Base-by-base conservation (phyloP, 1,284 basidiomycete genomes). In the Ceratobasidium sp. region DNA sequence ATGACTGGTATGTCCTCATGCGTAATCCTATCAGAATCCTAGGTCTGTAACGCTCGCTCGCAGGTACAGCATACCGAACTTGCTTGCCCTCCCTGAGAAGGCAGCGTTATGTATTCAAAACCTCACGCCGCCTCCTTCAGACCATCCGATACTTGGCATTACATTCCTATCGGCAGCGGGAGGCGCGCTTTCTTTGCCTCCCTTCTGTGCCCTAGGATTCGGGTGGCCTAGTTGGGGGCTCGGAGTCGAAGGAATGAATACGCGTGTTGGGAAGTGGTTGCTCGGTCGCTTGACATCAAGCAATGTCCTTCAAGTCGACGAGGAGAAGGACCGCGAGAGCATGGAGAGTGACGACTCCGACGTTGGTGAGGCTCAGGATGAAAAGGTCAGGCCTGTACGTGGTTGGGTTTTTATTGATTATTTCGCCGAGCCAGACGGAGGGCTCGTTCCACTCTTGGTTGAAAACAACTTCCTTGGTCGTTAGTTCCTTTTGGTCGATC, bases 181-280 rank as follows among this genome's bases (percentile, higher is more conserved):
- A 21, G 63, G 63, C 13, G 23, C 63, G n/a, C 49, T 94, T 26
- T 91, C 93, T 0, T 82, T 91, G 26, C 93, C 93, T 11, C 87
- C 89, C 8, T 82, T 85, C 8, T 83, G 95, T 49, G 93, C 94
- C 16, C 87, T 87, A 76, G 95, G 94, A 0, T 88, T 94, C 76
- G 93, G 94, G 3, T 94, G 88, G 87, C 92, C 93, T 0, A 82
- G 83, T 26, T 84, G 85, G 81, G 88, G 89, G 6, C 78, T 95
- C 9, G 94, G 94, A 2, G 82, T 95, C 26, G 89, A 93, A 78
- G 94, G 95, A 2, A 89, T 95, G 54, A 96, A 97, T 78, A 84
- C 84, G n/a, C 84, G 90, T 26, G 80, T 94, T 0, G 88, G 86
- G 0, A 82, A 81, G 72, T 95, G 92, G 90, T 77, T 95, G n/a